phyloP scores from a whole-genome alignment of 2,329 filamentous ascomycete genomes.

The Xylaria digitata region DNA sequence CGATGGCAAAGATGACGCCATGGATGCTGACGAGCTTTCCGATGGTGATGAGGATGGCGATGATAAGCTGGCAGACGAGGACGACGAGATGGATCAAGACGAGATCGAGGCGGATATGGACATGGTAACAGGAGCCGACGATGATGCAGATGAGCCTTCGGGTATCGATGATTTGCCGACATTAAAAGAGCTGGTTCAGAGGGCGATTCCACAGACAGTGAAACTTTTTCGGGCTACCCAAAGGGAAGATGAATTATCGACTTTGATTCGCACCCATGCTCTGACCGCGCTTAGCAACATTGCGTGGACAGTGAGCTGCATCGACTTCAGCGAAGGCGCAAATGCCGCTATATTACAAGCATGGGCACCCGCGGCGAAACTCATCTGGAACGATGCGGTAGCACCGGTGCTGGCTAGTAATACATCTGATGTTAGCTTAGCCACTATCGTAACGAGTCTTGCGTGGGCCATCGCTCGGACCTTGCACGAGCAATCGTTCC shows the following conservation, averaged over 20 bases:
- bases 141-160: constrained; percentile 56
- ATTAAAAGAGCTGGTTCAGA: constrained; percentile 60
- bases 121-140: constrained; percentile 65
- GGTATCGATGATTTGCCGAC: constrained; percentile 65
- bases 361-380: constrained; percentile 65
- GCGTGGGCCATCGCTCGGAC: constrained; percentile 73
- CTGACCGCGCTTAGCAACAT: constrained; percentile 74
- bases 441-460: constrained; percentile 71
- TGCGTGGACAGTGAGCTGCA: constrained; percentile 72
- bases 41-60: constrained; percentile 51
- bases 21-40: constrained; percentile 51
- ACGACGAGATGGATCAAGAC: constrained; percentile 67
- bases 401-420: constrained; percentile 68
- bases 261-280: constrained; percentile 63
- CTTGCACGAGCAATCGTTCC: constrained; percentile 61
- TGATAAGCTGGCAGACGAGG: constrained; percentile 55
- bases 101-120: constrained; percentile 74
- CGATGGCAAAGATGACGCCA: constrained; percentile 51
- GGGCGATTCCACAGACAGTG: constrained; percentile 62
- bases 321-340: constrained; percentile 67
- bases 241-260: constrained; percentile 54
- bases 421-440: constrained; percentile 70
- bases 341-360: constrained; percentile 63
- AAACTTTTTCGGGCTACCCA: constrained; percentile 56
- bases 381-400: constrained; percentile 69